phyloP scores from a whole-genome alignment of 2,329 filamentous ascomycete species.

The Cordyceps tenuipes region DNA sequence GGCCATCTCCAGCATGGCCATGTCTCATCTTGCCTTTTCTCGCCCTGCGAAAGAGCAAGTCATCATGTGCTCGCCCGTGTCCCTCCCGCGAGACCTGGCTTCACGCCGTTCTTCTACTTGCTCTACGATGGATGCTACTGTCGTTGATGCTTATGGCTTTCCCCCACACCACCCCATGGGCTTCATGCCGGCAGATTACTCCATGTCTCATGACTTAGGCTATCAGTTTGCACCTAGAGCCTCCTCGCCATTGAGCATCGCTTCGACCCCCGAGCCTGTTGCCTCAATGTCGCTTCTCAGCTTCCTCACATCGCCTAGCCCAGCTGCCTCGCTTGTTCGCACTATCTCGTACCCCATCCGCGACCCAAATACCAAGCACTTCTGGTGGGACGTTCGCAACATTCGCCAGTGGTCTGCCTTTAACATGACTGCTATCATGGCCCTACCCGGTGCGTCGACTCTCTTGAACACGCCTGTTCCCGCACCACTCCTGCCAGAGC shows the following conservation, averaged over 20 bases:
- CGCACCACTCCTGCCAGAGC: conserved; percentile 50
- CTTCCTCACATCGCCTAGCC: conserved; percentile 74
- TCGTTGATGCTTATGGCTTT: conserved; percentile 67
- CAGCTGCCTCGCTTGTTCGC: conserved; percentile 72
- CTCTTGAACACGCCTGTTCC: conserved; percentile 65
- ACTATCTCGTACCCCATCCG: conserved; percentile 62
- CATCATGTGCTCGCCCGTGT: conserved; percentile 60
- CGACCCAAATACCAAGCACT: conserved; percentile 67
- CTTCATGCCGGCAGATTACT: conserved; percentile 22
- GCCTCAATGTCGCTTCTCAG: conserved; percentile 62
- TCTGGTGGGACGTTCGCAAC: conserved; percentile 94
- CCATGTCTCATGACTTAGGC: conserved; percentile 30
- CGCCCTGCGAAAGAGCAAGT: conserved; percentile 26
- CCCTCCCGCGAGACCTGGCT: conserved; percentile 36
- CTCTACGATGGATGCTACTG: conserved; percentile 55
- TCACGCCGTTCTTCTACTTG: conserved; percentile 56
- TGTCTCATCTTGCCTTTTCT: conserved; percentile 27
- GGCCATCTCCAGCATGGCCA: conserved; percentile 34
- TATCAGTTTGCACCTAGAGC: conserved; percentile 39
- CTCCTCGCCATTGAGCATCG: conserved; percentile 34
- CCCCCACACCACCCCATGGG: conserved; percentile 77
- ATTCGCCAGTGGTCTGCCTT: conserved; percentile 77
- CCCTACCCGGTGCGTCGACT: conserved; percentile 62
- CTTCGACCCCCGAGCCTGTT: conserved; percentile 35
- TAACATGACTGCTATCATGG: conserved; percentile 60